Evolutionary conservation across 2,329 filamentous ascomycete species (phyloP).

Genomic region (Knufia petricola): DNA sequence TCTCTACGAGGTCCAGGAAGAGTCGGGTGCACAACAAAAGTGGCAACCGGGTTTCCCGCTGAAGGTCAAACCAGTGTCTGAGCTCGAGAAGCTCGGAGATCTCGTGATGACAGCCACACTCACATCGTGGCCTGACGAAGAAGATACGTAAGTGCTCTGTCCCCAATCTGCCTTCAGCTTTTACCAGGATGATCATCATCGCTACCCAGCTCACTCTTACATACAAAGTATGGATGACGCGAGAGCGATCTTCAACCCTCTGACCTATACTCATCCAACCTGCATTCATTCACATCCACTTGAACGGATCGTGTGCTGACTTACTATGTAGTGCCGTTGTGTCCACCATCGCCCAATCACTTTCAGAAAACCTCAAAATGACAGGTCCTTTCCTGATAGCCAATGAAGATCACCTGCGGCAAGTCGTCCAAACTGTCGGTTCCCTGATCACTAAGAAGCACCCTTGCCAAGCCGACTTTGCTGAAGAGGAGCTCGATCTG

Average conservation of each 20-base stretch:
- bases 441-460: constrained; percentile 82
- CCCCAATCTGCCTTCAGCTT: constrained; percentile 16
- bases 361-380: constrained; percentile 80
- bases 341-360: constrained; percentile 88
- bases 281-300: constrained; percentile 18
- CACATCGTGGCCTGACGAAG: constrained; percentile 77
- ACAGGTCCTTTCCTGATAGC: constrained; percentile 79
- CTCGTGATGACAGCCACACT: constrained; percentile 77
- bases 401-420: constrained; percentile 58
- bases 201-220: constrained; percentile 99
- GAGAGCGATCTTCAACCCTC: constrained; percentile 58
- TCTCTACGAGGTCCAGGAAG: constrained; percentile 79
- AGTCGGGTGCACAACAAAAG: constrained; percentile 63
- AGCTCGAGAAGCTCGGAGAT: constrained; percentile 75
- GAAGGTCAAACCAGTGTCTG: constrained; percentile 65
- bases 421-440: constrained; percentile 64
- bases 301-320: constrained; percentile 26
- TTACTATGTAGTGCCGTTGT: constrained; percentile 59
- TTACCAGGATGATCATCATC: constrained; percentile 71
- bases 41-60: constrained; percentile 84
- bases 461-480: constrained; percentile 83
- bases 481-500: constrained; percentile 66
- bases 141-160: constrained; percentile 70
- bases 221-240: constrained; percentile 75
- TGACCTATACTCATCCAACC: constrained; percentile 29